Evolutionary conservation across 2,329 filamentous ascomycete genomes (phyloP), one percentile per base, ranked within the genome.

Genomic region (Mollisiaceae sp.): DNA sequence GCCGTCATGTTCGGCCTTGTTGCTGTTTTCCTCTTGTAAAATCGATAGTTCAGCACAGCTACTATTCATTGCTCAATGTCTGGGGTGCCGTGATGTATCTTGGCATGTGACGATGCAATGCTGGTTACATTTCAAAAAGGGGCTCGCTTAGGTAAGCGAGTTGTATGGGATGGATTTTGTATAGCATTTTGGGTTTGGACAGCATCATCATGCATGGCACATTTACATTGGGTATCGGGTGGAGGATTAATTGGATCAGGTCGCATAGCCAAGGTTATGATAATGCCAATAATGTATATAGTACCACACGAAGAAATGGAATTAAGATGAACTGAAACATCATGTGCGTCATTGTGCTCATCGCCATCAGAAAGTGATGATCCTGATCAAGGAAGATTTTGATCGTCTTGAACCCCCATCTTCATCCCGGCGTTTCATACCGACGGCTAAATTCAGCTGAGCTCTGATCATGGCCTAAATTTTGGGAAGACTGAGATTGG

Each of bases 21-120:
- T 35, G 64, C 66, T 18, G 36, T 66, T 9, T 12, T 68, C 56
- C 55, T 68, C 66, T 64, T 68, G 59, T 68, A 62, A 67, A 67
- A 63, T 65, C 60, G 62, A 62, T 56, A 52, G 20, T 8, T 9
- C 41, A n/a, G 56, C 4, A 39, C 32, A 45, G 32, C 6, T 6
- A 6, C 45, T 8, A 61, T 61, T 60, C 58, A 41, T 41, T 32
- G n/a, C n/a, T 45, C 43, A 45, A 52, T 24, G 20, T 52, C 2
- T 41, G 38, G 38, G 38, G 3, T 41, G 38, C 27, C 6, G 3
- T 32, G 27, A 32, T 3, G 6, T 32, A 32, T 32, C 27, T 32
- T 32, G 27, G 27, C 27, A 32, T 32, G 6, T 32, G 27, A 6
- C 27, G 27, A 32, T 32, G 27, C 38, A 41, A 47, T 52, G 22